These are phyloP conservation scores for Orychophragmus violaceus DNA, from an alignment of 345 rosid genomes.

Conservation along the genomic window DNA sequence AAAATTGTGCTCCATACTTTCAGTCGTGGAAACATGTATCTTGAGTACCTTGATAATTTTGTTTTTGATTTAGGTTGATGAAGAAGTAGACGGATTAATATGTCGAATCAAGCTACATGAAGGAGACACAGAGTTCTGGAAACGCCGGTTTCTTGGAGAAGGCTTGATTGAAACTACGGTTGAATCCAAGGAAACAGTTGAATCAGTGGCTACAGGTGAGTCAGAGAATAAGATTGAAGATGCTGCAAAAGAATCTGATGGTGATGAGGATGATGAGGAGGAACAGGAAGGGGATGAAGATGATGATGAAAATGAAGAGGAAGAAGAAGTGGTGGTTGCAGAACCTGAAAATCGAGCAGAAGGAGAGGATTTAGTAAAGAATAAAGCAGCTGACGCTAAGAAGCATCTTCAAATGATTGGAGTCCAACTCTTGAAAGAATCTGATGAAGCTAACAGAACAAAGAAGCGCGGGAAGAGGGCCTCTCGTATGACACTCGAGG, in stretches of 20 bases:
- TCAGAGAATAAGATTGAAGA: conserved; percentile 55
- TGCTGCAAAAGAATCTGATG: conserved; percentile 44
- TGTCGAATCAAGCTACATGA: conserved; percentile 78
- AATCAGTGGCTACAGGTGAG: conserved; percentile 42
- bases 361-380: conserved; percentile 55
- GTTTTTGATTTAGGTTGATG: conserved; percentile 57
- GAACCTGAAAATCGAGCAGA: conserved; percentile 54
- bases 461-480: conserved; percentile 61
- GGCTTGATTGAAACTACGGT: conserved; percentile 47
- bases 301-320: conserved; percentile 53
- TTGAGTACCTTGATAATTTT: background rate
- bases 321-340: conserved; percentile 58
- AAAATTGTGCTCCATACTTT: conserved; percentile 8
- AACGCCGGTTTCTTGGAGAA: conserved; percentile 85
- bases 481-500: conserved; percentile 63
- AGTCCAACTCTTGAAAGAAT: conserved; percentile 82
- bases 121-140: conserved; percentile 98
- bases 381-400: conserved; percentile 75
- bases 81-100: conserved; percentile 79
- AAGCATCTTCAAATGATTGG: conserved; percentile 91
- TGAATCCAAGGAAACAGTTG: conserved; percentile 41
- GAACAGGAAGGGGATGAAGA: conserved; percentile 56
- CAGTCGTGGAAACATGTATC: background rate
- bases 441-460: conserved; percentile 48
- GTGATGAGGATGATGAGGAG: conserved; percentile 36